A percentile compares a stretch with the other conserved stretches of the same genome.
phyloP scores from a whole-genome alignment of 306 rosid genomes.

The Boehmeria nivea region DNA sequence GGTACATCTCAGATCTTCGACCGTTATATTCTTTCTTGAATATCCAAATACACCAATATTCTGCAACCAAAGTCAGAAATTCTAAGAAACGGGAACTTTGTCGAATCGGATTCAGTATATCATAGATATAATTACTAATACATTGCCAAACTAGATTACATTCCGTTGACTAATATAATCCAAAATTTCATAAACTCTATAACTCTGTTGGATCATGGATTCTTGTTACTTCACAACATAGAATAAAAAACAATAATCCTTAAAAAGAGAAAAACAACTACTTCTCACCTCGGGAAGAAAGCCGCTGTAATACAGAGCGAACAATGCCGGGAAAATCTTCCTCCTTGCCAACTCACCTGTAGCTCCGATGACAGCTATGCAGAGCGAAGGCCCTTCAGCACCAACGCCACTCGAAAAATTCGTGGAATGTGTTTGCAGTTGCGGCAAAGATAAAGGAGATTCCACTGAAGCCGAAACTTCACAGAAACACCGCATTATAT shows the following conservation, averaged over 20 bases:
- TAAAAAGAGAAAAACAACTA: not conserved
- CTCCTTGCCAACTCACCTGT: slow-evolving; percentile 88
- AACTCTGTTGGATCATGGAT: not conserved
- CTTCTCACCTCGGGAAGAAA: slow-evolving; percentile 80
- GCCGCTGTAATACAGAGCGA: slow-evolving; percentile 85
- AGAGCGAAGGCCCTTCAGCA: slow-evolving; percentile 49
- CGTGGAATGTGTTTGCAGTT: slow-evolving; percentile 29
- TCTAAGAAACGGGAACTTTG: slow-evolving; percentile 4
- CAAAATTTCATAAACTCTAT: not conserved
- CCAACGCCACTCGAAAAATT: slow-evolving; percentile 23
- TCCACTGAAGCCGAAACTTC: slow-evolving; percentile 27
- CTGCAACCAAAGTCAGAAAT: slow-evolving; percentile 48
- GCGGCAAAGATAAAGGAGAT: slow-evolving; percentile 33
- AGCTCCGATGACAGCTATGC: slow-evolving; percentile 87
- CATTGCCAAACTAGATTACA: not conserved
- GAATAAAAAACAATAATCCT: not conserved
- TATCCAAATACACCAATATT: slow-evolving; percentile 80
- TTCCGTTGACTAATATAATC: not conserved
- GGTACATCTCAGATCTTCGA: slow-evolving; percentile 68
- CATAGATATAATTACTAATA: not conserved
- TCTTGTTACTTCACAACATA: not conserved
- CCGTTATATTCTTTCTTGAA: slow-evolving; percentile 75
- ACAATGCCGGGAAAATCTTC: slow-evolving; percentile 85
- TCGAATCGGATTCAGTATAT: slow-evolving; percentile 5
- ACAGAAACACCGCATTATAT: slow-evolving; percentile 18